phyloP scores from a whole-genome alignment of 2,329 filamentous ascomycete species.

The Xylaria sp. region DNA sequence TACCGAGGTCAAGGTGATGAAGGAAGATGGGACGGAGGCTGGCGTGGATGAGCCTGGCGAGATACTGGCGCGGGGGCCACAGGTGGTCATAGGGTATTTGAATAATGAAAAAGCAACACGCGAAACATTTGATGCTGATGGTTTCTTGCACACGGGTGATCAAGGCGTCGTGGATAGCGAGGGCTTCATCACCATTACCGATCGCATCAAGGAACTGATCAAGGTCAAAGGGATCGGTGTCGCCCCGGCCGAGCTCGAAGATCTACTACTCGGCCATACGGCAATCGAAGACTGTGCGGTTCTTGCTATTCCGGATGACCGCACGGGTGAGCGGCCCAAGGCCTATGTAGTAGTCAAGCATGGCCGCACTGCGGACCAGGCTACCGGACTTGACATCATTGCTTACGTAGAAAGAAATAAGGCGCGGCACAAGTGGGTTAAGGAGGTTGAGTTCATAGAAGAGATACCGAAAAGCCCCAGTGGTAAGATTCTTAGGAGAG shows the following conservation, averaged over 20 bases:
- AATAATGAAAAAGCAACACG: constrained; percentile 53
- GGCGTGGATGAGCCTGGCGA: constrained; percentile 63
- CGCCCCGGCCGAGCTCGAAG: constrained; percentile 72
- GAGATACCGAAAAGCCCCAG: neutral
- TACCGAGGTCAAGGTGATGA: constrained; percentile 68
- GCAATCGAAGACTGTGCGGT: constrained; percentile 55
- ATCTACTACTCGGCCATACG: constrained; percentile 67
- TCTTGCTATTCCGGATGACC: neutral
- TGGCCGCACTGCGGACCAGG: neutral
- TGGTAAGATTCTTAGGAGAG: neutral
- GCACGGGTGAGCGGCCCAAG: neutral
- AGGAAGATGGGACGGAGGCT: constrained; percentile 65
- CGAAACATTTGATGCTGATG: constrained; percentile 53
- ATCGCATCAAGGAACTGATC: neutral
- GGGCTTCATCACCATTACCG: constrained; percentile 11
- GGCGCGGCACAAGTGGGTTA: neutral
- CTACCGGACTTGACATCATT: neutral
- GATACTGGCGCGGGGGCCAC: constrained; percentile 59
- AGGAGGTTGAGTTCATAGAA: neutral
- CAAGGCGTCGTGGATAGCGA: constrained; percentile 64
- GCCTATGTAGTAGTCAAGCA: neutral
- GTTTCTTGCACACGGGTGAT: constrained; percentile 65
- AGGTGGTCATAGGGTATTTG: constrained; percentile 63
- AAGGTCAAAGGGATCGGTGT: constrained; percentile 70
- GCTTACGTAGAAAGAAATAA: neutral